Evolutionary conservation across 768 basidiomycete species (phyloP), one percentile per base, ranked within the genome.

Genomic region (Leccinum fibrillosum): DNA sequence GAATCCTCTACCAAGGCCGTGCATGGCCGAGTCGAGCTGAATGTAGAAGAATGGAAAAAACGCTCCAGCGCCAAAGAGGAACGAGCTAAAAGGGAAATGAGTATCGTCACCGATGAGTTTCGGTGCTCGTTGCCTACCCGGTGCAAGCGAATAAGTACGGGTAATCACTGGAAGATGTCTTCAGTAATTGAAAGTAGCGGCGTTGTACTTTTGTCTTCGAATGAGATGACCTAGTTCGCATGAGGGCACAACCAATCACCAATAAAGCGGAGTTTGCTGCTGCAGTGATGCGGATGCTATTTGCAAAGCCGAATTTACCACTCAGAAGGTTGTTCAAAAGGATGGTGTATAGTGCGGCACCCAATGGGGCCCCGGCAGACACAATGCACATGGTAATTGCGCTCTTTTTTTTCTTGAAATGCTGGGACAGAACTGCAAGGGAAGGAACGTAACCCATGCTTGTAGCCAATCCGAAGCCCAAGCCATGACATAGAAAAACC

Each of bases 1-100:
- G 12, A 86, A 71, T 26, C 63, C 67, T 19, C 73, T 64, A 13
- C 73, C 68, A 30, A 84, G 69, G 2, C 79, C 79, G 56, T 82
- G 80, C 55, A 75, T 73, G 32, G 80, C 75, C 8, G 84, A 78
- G 54, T 82, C 78, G 13, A 86, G 71, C 57, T 86, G 86, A 17
- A 86, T 69, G 63, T 82, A 86, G 66, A 83, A 85, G 35, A 82
- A 47, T 34, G 62, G 62, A 3, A 61, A 63, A 42, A 63, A 65
- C 4, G 63, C 52, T 2, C 66, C 66, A n/a, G 68, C 67, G 10
- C 60, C 67, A 52, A 55, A 64, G 26, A 68, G 49, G 37, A 68
- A 55, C 13, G 61, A 7, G 4, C 67, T 68, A 8, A 25, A 48
- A 25, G 26, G 15, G 35, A 11, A 19, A 28, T 62, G 35, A 65